A percentile compares a stretch with the other conserved stretches of the same genome.
Evolutionary conservation across 495 filamentous ascomycete species (phyloP).

Genomic region (Neurospora sp.): DNA sequence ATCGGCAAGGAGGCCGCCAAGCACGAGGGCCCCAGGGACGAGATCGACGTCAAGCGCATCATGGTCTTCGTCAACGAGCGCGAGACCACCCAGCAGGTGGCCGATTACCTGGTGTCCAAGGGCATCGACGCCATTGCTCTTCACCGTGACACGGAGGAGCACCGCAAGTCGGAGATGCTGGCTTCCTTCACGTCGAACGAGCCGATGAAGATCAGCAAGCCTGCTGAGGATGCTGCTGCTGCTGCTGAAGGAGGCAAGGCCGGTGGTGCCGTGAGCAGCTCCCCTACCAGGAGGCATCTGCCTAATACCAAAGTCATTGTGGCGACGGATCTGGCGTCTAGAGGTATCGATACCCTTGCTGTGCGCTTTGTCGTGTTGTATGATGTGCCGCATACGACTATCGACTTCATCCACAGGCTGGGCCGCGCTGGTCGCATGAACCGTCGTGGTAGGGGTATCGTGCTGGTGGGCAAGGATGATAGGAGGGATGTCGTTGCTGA

Average conservation of each 20-base stretch:
- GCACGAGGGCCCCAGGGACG: conserved; percentile 30
- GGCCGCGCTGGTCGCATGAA: conserved; percentile 90
- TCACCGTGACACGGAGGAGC: conserved; percentile 66
- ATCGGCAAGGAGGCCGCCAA: conserved; percentile 70
- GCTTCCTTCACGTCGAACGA: conserved; percentile 59
- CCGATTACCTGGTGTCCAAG: conserved; percentile 69
- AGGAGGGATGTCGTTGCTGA: conserved; percentile 83
- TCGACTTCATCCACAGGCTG: conserved; percentile 94
- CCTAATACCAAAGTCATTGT: conserved; percentile 83
- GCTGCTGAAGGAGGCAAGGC: conserved; percentile 10
- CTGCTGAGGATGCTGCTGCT: conserved; percentile 7
- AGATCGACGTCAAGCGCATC: conserved; percentile 66
- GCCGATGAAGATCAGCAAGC: conserved; percentile 25
- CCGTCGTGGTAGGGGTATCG: conserved; percentile 75
- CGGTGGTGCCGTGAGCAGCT: background rate
- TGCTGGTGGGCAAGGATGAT: conserved; percentile 82
- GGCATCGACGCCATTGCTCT: conserved; percentile 80
- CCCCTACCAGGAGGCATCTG: conserved; percentile 12
- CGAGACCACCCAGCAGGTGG: conserved; percentile 72
- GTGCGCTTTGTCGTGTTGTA: conserved; percentile 87
- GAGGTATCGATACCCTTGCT: conserved; percentile 90
- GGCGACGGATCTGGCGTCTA: conserved; percentile 81
- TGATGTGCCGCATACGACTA: conserved; percentile 89
- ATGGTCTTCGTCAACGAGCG: conserved; percentile 98
- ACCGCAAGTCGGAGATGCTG: conserved; percentile 63